phyloP scores from a whole-genome alignment of 352 stramenopile species.

The Pythium volutum region DNA sequence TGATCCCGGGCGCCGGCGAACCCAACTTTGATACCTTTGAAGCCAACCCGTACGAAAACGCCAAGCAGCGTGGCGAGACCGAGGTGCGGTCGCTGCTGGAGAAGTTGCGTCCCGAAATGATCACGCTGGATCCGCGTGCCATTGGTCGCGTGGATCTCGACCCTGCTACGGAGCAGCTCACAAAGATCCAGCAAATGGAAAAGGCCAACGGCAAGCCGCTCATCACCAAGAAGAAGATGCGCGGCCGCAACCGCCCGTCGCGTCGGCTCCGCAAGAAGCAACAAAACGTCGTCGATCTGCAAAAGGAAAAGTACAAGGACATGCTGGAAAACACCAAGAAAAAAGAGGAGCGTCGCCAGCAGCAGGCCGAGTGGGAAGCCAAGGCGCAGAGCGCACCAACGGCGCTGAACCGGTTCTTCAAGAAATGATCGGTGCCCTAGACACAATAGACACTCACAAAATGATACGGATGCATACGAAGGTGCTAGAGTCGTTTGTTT shows the following conservation, averaged over 20 bases:
- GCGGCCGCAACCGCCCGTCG: slow-evolving; percentile 95
- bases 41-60: slow-evolving; percentile 97
- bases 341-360: slow-evolving; percentile 59
- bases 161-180: slow-evolving; percentile 79
- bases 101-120: slow-evolving; percentile 98
- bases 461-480: too few relatives aligned
- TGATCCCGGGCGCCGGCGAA: slow-evolving; percentile 97
- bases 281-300: slow-evolving; percentile 97
- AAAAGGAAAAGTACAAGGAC: slow-evolving; percentile 91
- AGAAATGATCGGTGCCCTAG: slow-evolving; percentile 49
- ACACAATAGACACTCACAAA: slow-evolving; percentile 14
- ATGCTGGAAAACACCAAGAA: slow-evolving; percentile 78
- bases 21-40: slow-evolving; percentile 98
- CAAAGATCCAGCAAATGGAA: slow-evolving; percentile 73
- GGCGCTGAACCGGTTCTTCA: slow-evolving; percentile 88
- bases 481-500: too few relatives aligned
- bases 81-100: slow-evolving; percentile 97
- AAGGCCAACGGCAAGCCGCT: slow-evolving; percentile 68
- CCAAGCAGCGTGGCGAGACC: slow-evolving; percentile 94
- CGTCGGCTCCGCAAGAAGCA: slow-evolving; percentile 96
- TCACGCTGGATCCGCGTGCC: slow-evolving; percentile 93
- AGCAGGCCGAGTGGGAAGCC: slow-evolving; percentile 76
- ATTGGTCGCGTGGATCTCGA: slow-evolving; percentile 94
- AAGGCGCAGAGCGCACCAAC: slow-evolving; percentile 74
- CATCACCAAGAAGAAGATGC: slow-evolving; percentile 95